phyloP scores from a whole-genome alignment of 768 basidiomycete genomes.

The Galerina marginata region DNA sequence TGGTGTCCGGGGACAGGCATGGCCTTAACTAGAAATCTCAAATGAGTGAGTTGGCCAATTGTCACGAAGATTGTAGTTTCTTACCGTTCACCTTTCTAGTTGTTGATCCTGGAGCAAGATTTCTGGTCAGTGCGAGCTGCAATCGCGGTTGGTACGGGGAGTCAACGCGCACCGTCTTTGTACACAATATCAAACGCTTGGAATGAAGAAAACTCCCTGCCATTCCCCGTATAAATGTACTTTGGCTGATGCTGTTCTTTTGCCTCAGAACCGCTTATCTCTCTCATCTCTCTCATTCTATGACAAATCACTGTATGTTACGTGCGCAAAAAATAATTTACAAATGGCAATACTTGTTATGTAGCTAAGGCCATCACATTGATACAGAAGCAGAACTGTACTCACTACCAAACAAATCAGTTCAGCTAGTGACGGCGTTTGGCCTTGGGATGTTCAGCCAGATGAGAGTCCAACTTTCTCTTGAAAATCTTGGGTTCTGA shows the following conservation, averaged over 20 bases:
- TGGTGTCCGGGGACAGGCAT: no score
- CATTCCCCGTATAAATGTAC: background rate
- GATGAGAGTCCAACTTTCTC: no score
- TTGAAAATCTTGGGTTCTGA: no score
- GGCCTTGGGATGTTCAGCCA: no score
- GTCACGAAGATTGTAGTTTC: slow-evolving; percentile 12
- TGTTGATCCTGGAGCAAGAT: slow-evolving; percentile 82
- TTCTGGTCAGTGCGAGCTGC: slow-evolving; percentile 90
- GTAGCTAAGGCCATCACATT: slow-evolving; percentile 8
- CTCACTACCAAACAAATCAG: no score
- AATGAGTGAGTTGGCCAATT: slow-evolving; percentile 66
- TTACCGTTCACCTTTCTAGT: slow-evolving; percentile 51
- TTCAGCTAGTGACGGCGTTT: no score
- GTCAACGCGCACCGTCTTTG: slow-evolving; percentile 86
- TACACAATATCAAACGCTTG: slow-evolving; percentile 80
- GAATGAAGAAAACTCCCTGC: slow-evolving; percentile 22
- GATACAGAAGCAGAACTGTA: slow-evolving; percentile 9
- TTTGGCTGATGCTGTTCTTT: background rate
- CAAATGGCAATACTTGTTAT: slow-evolving; percentile 9
- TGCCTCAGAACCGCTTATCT: no score
- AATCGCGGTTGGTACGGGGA: slow-evolving; percentile 95
- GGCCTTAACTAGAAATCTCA: no score
- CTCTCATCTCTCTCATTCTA: no score
- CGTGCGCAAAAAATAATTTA: slow-evolving; percentile 13
- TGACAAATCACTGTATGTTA: slow-evolving; percentile 5